Conservation (phyloP, 768 basidiomycete genomes). For the Lentinula lateritia region DNA sequence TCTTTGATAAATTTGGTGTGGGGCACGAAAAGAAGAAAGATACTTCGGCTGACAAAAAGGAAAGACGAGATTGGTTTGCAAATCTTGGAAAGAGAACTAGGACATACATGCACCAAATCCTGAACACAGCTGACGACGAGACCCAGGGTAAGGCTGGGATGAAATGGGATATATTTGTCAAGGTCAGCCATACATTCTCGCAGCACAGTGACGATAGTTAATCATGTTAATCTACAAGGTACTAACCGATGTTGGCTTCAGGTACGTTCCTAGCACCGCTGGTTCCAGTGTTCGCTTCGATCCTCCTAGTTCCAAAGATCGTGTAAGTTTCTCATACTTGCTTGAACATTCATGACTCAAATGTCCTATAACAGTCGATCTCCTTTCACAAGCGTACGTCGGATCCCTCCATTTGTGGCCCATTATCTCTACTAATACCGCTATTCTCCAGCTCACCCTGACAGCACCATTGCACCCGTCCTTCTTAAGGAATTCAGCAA, state of each 20-base stretch:
- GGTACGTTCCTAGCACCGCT: constrained; percentile 66
- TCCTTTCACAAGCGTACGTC: constrained; percentile 71
- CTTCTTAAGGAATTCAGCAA: constrained; percentile 50
- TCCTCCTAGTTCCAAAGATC: constrained; percentile 52
- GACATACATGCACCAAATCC: constrained; percentile 57
- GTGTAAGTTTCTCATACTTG: constrained; percentile 24
- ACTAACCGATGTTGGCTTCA: constrained; percentile 77
- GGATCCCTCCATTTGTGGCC: constrained; percentile 10
- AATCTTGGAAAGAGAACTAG: constrained; percentile 55
- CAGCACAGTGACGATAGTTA: neutral
- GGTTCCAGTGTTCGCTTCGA: constrained; percentile 82
- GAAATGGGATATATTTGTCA: constrained; percentile 79
- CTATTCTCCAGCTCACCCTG: constrained; percentile 58
- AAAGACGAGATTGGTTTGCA: constrained; percentile 48
- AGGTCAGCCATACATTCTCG: constrained; percentile 33
- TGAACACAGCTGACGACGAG: constrained; percentile 51
- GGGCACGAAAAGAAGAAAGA: constrained; percentile 32
- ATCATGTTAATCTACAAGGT: constrained; percentile 32
- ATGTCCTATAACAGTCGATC: constrained; percentile 43
- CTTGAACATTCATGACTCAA: neutral
- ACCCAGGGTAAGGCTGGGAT: constrained; percentile 51
- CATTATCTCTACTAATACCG: constrained; percentile 1
- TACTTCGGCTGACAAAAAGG: constrained; percentile 21
- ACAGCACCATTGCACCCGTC: constrained; percentile 51
- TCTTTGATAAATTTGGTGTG: constrained; percentile 46